phyloP scores from a whole-genome alignment of 2,329 filamentous ascomycete species.

The Diaporthe helianthi region DNA sequence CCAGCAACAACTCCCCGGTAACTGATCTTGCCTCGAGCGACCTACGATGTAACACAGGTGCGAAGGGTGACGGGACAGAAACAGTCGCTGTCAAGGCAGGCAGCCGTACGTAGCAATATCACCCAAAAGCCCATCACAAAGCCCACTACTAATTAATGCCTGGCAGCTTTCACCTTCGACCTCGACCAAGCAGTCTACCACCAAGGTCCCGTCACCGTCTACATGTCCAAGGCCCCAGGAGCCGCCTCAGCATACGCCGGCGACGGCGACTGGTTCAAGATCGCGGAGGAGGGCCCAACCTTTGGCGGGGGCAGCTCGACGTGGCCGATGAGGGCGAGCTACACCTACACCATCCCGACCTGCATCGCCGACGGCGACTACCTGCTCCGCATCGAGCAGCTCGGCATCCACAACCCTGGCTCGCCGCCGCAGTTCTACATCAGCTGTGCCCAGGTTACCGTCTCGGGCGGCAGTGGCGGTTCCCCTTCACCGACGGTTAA shows the following conservation, averaged over 20 bases:
- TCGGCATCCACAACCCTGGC: conserved; percentile 66
- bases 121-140: not conserved
- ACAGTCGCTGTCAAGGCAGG: conserved; percentile 48
- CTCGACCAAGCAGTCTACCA: conserved; percentile 51
- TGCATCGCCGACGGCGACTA: conserved; percentile 30
- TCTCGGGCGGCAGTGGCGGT: conserved; percentile 49
- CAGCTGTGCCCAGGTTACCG: conserved; percentile 50
- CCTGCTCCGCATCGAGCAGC: conserved; percentile 43
- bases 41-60: conserved; percentile 51
- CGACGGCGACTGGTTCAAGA: conserved; percentile 31
- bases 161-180: conserved; percentile 45
- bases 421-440: conserved; percentile 51
- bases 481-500: conserved; percentile 44
- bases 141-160: not conserved
- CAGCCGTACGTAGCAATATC: conserved; percentile 36
- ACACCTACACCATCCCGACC: conserved; percentile 27
- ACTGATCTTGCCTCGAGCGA: conserved; percentile 49
- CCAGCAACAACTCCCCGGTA: conserved; percentile 57
- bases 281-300: conserved; percentile 39
- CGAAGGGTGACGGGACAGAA: conserved; percentile 43
- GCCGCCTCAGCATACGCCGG: conserved; percentile 23
- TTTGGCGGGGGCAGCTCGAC: conserved; percentile 42
- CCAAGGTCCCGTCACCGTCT: conserved; percentile 51
- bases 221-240: conserved; percentile 37
- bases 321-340: conserved; percentile 58